Percentiles rank a stretch among this genome's conserved stretches.
Conservation (phyloP, 2,329 filamentous ascomycete species). For the Calonectria henricotiae region DNA sequence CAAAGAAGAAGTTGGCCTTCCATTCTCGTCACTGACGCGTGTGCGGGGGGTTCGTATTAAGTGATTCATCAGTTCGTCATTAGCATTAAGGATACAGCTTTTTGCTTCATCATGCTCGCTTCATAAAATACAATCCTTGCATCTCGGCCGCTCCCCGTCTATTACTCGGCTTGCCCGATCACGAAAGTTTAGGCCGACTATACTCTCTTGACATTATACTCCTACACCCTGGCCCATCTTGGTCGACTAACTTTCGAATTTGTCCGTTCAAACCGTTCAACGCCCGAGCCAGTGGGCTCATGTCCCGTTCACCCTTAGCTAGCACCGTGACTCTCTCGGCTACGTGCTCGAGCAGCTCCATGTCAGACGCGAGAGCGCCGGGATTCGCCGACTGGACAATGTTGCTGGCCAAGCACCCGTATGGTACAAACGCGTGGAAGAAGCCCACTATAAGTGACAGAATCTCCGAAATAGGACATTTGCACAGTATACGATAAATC, state of each 20-base stretch:
- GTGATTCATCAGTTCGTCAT: background rate
- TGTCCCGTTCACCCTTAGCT: conserved; percentile 6
- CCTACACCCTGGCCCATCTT: background rate
- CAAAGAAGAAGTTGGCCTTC: background rate
- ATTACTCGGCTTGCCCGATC: conserved; percentile 5
- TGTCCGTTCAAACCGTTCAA: conserved; percentile 14
- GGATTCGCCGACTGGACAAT: conserved; percentile 21
- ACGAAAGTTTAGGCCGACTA: background rate
- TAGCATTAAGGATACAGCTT: conserved; percentile 11
- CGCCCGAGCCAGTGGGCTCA: conserved; percentile 23
- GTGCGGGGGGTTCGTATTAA: background rate
- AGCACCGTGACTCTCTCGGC: conserved; percentile 11
- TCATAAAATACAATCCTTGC: conserved; percentile 1
- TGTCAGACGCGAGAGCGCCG: background rate
- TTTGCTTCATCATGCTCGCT: background rate
- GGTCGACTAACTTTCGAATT: conserved; percentile 18
- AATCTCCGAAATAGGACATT: conserved; percentile 17
- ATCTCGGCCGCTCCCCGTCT: background rate
- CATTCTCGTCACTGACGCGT: background rate
- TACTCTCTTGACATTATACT: conserved; percentile 7
- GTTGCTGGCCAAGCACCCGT: conserved; percentile 28
- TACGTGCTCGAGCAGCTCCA: conserved; percentile 22
- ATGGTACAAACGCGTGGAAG: conserved; percentile 33
- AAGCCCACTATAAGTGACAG: conserved; percentile 29
- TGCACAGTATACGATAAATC: conserved; percentile 23